Conservation (phyloP, 306 rosid species). For the Vicia faba region DNA sequence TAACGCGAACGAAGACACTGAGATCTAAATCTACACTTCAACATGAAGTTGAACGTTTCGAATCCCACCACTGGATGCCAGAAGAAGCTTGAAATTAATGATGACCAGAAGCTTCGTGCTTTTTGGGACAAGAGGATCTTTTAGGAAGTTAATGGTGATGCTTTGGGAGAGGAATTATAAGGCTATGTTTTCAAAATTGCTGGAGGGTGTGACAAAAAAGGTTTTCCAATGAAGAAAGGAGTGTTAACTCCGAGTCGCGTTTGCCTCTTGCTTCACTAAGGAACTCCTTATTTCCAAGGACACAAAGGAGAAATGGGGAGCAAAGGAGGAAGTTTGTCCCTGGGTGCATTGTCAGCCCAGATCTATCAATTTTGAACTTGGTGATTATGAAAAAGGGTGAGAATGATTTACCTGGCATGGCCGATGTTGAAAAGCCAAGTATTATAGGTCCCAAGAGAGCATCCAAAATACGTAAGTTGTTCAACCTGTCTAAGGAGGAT, state of each 20-base stretch:
- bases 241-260: conserved; percentile 50
- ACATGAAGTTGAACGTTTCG: conserved; percentile 47
- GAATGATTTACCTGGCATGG: conserved; percentile 40
- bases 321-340: conserved; percentile 49
- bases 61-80: conserved; percentile 52
- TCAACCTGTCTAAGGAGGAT: conserved; percentile 46
- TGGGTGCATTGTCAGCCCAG: conserved; percentile 50
- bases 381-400: conserved; percentile 50
- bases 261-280: conserved; percentile 46
- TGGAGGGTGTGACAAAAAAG: conserved; percentile 47
- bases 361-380: conserved; percentile 46
- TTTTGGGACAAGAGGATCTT: conserved; percentile 50
- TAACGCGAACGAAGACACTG: background rate
- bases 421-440: conserved; percentile 47
- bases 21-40: conserved; percentile 20
- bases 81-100: conserved; percentile 46
- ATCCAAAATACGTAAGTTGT: conserved; percentile 45
- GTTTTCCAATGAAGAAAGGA: conserved; percentile 49
- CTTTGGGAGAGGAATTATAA: conserved; percentile 46
- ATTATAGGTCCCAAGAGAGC: conserved; percentile 51
- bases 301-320: conserved; percentile 46
- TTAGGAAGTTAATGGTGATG: conserved; percentile 46
- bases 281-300: conserved; percentile 49
- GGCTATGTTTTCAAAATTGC: conserved; percentile 46
- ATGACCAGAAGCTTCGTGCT: conserved; percentile 42